phyloP scores from a whole-genome alignment of 2,329 filamentous ascomycete species.

The Xylaria sp. region DNA sequence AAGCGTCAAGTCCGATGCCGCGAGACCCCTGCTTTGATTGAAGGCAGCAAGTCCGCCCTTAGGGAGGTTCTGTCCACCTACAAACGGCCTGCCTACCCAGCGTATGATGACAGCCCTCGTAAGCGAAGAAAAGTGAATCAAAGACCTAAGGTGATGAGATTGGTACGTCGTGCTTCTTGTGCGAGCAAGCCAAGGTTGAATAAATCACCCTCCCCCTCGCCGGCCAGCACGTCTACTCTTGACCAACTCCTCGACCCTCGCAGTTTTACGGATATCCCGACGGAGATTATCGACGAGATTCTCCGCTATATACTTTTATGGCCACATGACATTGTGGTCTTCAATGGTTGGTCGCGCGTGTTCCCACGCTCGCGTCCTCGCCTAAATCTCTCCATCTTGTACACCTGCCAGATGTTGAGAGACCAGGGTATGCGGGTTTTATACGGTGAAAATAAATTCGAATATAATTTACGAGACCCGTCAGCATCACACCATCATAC shows the following conservation, averaged over 20 bases:
- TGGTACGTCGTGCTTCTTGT: slow-evolving; percentile 22
- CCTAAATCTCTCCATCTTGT: slow-evolving; percentile 53
- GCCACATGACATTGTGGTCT: slow-evolving; percentile 47
- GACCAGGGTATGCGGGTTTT: slow-evolving; percentile 55
- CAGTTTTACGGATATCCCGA: slow-evolving; percentile 37
- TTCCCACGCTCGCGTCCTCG: slow-evolving; percentile 42
- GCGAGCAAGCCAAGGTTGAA: slow-evolving; percentile 28
- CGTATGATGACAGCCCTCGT: slow-evolving; percentile 33
- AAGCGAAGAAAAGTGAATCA: slow-evolving; percentile 29
- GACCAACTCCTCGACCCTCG: slow-evolving; percentile 25
- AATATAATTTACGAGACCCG: slow-evolving; percentile 58
- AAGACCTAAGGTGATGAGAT: neutral
- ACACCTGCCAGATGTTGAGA: slow-evolving; percentile 49
- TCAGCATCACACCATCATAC: slow-evolving; percentile 25
- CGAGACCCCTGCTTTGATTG: slow-evolving; percentile 31
- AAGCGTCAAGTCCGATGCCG: slow-evolving; percentile 23
- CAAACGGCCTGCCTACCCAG: slow-evolving; percentile 29
- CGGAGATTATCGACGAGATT: slow-evolving; percentile 51
- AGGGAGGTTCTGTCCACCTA: slow-evolving; percentile 8
- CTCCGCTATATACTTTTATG: slow-evolving; percentile 48
- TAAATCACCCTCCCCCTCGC: slow-evolving; percentile 23
- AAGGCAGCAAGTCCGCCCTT: slow-evolving; percentile 19
- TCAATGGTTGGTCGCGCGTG: slow-evolving; percentile 49
- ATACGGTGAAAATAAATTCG: slow-evolving; percentile 60
- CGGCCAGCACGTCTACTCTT: neutral